Percentiles rank a stretch among this genome's conserved stretches.
phyloP scores from a whole-genome alignment of 2,329 filamentous ascomycete species.

The Aspergillus sclerotialis region DNA sequence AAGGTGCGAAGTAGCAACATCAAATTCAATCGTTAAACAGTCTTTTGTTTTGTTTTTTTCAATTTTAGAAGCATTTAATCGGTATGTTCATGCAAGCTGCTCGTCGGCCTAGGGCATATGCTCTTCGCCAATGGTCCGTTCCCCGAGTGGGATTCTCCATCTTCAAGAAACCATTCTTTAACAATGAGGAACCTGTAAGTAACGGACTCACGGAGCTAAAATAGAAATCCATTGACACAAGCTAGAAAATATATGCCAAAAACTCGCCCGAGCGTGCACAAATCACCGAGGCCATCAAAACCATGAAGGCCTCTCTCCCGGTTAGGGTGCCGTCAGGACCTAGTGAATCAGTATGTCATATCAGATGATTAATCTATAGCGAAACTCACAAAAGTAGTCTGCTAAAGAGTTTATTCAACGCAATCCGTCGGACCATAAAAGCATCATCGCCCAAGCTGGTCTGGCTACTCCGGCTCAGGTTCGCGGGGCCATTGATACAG shows the following conservation, averaged over 20 bases:
- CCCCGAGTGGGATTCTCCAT: background rate
- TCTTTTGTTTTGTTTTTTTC: too few relatives aligned
- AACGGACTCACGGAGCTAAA: too few relatives aligned
- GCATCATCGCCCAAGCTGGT: background rate
- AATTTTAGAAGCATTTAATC: too few relatives aligned
- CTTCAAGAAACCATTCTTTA: background rate
- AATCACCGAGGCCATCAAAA: background rate
- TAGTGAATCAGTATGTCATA: background rate
- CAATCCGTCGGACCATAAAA: background rate
- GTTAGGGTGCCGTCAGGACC: background rate
- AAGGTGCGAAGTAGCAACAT: too few relatives aligned
- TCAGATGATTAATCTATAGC: background rate
- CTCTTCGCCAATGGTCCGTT: background rate
- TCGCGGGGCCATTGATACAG: constrained; percentile 64
- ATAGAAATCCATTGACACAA: too few relatives aligned
- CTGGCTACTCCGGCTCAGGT: background rate
- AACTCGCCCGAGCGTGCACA: background rate
- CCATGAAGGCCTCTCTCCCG: background rate
- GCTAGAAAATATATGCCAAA: background rate
- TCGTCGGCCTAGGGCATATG: background rate
- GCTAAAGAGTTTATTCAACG: background rate
- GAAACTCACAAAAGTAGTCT: background rate
- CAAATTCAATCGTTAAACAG: too few relatives aligned
- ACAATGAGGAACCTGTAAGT: background rate
- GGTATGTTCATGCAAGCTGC: background rate